Evolutionary conservation across 768 basidiomycete genomes (phyloP).

Genomic region (Galerina marginata): DNA sequence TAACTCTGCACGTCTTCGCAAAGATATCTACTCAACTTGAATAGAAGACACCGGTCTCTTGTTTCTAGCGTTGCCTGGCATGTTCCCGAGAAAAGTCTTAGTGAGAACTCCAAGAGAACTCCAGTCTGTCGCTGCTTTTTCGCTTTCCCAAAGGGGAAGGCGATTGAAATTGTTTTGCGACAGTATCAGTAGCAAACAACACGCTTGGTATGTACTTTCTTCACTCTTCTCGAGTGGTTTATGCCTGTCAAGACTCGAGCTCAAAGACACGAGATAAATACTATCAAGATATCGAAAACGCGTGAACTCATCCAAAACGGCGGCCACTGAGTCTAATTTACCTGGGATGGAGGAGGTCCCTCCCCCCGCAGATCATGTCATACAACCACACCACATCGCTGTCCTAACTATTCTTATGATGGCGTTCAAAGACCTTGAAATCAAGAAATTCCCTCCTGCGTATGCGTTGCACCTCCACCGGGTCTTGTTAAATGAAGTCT

Average conservation of each 20-base stretch:
- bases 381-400: slow-evolving; percentile 79
- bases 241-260: no score
- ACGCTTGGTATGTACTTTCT: not conserved
- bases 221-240: no score
- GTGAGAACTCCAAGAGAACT: not conserved
- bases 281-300: not conserved
- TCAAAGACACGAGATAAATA: not conserved
- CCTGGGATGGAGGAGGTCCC: slow-evolving; percentile 51
- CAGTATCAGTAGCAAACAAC: slow-evolving; percentile 7
- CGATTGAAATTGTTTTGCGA: not conserved
- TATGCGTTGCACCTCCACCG: slow-evolving; percentile 72
- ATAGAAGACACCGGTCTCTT: slow-evolving; percentile 40
- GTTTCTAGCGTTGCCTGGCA: slow-evolving; percentile 31
- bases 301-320: not conserved
- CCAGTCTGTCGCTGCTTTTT: slow-evolving; percentile 8
- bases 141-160: slow-evolving; percentile 16
- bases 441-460: slow-evolving; percentile 55
- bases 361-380: slow-evolving; percentile 67
- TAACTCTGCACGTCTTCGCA: not conserved
- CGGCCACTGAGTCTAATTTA: slow-evolving; percentile 5
- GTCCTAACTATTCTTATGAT: slow-evolving; percentile 68
- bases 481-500: slow-evolving; percentile 69
- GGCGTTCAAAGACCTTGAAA: slow-evolving; percentile 63
- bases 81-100: slow-evolving; percentile 4
- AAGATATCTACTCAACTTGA: slow-evolving; percentile 28